These are phyloP conservation scores for Populus simonii DNA, from an alignment of 345 rosid genomes.

Conservation along the genomic window DNA sequence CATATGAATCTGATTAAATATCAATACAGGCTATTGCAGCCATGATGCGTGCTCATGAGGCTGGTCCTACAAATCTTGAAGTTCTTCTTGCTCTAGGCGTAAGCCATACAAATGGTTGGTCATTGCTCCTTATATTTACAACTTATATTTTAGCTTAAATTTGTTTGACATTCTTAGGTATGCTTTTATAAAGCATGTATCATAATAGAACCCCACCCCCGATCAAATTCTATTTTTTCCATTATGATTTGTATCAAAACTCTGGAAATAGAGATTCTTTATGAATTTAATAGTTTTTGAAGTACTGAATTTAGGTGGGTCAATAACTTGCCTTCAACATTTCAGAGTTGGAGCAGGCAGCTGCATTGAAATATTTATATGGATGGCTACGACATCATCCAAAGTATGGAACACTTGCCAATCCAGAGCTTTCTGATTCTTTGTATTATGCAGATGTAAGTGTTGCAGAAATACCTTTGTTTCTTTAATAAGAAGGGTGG, in stretches of 20 bases:
- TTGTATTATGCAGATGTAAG: conserved; percentile 88
- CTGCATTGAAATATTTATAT: conserved; percentile 85
- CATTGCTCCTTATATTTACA: neutral
- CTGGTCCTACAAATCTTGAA: conserved; percentile 91
- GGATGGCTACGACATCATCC: conserved; percentile 95
- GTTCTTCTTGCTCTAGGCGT: conserved; percentile 99
- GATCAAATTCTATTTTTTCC: neutral
- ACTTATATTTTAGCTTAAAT: neutral
- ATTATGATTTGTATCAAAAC: neutral
- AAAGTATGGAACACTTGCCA: conserved; percentile 67
- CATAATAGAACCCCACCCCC: neutral
- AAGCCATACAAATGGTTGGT: conserved; percentile 97
- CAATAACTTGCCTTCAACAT: conserved; percentile 8
- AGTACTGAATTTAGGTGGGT: neutral
- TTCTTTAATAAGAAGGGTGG: neutral
- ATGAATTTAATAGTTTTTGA: neutral
- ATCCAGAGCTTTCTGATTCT: conserved; percentile 61
- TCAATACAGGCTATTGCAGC: conserved; percentile 93
- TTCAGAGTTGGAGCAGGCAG: conserved; percentile 91
- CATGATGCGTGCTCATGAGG: conserved; percentile 98
- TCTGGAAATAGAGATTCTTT: neutral
- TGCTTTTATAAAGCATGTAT: neutral
- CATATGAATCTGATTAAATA: conserved; percentile 12
- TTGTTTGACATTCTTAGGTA: neutral
- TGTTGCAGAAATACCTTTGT: conserved; percentile 1